Evolutionary conservation across 768 basidiomycete genomes (phyloP).

Genomic region (Trichaptum fuscoviolaceum): DNA sequence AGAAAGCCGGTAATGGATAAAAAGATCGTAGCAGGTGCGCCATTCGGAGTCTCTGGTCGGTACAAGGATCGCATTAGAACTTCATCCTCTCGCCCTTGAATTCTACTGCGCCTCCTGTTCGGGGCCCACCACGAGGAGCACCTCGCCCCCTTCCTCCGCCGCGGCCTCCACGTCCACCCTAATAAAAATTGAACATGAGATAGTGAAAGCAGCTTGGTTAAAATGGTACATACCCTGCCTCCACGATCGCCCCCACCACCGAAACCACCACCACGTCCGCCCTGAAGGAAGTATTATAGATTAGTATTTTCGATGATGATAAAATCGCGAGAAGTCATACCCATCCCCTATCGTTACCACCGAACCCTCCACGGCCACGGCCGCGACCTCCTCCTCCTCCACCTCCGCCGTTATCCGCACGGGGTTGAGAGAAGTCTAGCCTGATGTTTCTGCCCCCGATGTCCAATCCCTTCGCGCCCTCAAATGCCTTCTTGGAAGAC

Average conservation of each 20-base stretch:
- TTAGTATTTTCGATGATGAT: too few species aligned
- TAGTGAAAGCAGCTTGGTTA: conserved; percentile 1
- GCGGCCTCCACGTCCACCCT: conserved; percentile 36
- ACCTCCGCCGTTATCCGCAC: conserved; percentile 52
- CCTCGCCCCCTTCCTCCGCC: conserved; percentile 31
- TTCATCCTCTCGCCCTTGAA: conserved; percentile 67
- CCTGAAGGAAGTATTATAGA: conserved; percentile 27
- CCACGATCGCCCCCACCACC: conserved; percentile 42
- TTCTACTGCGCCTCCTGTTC: conserved; percentile 59
- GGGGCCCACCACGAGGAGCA: conserved; percentile 37
- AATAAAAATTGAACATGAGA: background rate
- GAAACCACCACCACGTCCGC: conserved; percentile 40
- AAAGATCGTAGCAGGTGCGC: too few species aligned
- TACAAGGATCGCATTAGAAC: conserved; percentile 31
- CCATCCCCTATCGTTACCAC: conserved; percentile 14
- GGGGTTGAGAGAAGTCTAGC: conserved; percentile 82
- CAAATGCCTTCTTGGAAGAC: conserved; percentile 75
- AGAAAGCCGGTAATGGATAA: too few species aligned
- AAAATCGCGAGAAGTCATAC: too few species aligned
- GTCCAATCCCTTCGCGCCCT: conserved; percentile 61
- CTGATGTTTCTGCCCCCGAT: conserved; percentile 78
- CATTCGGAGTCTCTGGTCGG: background rate
- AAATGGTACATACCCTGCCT: conserved; percentile 12
- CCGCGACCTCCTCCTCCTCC: conserved; percentile 39
- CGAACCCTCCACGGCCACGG: conserved; percentile 17